Evolutionary conservation across 768 basidiomycete genomes (phyloP).

Genomic region (Leccinellum rugosiceps): DNA sequence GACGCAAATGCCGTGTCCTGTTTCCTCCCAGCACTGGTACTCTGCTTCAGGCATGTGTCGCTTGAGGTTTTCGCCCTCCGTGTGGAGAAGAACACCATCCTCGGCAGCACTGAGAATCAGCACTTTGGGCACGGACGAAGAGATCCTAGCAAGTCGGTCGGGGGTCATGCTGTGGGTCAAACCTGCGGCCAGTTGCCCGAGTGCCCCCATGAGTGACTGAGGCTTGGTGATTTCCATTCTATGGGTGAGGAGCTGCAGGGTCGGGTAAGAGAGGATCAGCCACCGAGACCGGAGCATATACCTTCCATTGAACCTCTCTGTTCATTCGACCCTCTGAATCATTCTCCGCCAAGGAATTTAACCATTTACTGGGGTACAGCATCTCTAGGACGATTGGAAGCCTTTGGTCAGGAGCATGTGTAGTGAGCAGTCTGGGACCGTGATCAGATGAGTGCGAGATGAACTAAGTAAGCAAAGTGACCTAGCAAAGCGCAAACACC

Average conservation of each 20-base stretch:
- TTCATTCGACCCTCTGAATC: slow-evolving; percentile 64
- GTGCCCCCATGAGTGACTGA: slow-evolving; percentile 55
- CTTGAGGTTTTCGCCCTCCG: slow-evolving; percentile 52
- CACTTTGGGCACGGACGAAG: slow-evolving; percentile 60
- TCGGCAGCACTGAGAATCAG: slow-evolving; percentile 64
- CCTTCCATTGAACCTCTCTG: slow-evolving; percentile 54
- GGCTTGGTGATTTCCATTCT: slow-evolving; percentile 52
- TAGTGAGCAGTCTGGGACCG: slow-evolving; percentile 33
- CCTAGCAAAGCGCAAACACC: slow-evolving; percentile 36
- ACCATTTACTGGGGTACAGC: slow-evolving; percentile 62
- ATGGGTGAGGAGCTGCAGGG: slow-evolving; percentile 41
- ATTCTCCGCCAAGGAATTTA: slow-evolving; percentile 47
- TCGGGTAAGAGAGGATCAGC: neutral
- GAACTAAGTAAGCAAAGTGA: slow-evolving; percentile 6
- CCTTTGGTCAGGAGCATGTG: slow-evolving; percentile 42
- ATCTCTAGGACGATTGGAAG: slow-evolving; percentile 51
- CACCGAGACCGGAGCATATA: slow-evolving; percentile 22
- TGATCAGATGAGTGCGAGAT: slow-evolving; percentile 4
- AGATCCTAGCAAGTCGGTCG: slow-evolving; percentile 46
- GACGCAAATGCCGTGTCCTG: slow-evolving; percentile 59
- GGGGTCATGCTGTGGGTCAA: slow-evolving; percentile 59
- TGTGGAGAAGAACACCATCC: slow-evolving; percentile 54
- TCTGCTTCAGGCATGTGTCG: slow-evolving; percentile 56
- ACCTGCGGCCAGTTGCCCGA: slow-evolving; percentile 73
- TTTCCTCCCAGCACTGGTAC: slow-evolving; percentile 53